phyloP scores from a whole-genome alignment of 495 filamentous ascomycete genomes.

The Amphirosellinia nigrospora region DNA sequence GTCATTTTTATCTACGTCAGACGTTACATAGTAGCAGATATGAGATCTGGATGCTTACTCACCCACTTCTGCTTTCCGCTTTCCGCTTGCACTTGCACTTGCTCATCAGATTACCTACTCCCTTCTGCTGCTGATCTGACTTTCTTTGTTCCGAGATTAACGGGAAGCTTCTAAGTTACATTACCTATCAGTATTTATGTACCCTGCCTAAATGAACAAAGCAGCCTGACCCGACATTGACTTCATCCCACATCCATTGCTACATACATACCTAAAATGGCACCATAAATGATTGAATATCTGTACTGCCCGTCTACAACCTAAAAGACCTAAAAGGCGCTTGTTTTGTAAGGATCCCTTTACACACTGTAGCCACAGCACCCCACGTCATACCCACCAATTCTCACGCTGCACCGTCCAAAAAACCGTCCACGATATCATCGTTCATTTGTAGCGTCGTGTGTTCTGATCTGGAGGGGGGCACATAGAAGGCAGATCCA shows the following conservation, averaged over 20 bases:
- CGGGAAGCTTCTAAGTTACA: neutral
- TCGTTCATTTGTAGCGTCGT: neutral
- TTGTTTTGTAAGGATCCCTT: neutral
- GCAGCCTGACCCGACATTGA: constrained; percentile 4
- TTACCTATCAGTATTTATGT: no score
- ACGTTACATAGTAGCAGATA: neutral
- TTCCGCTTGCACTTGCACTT: no score
- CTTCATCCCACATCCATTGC: neutral
- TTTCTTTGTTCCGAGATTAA: constrained; percentile 8
- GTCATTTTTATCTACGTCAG: constrained; percentile 18
- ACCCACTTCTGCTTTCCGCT: no score
- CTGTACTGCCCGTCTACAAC: neutral
- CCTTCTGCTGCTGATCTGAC: neutral
- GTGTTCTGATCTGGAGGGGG: neutral
- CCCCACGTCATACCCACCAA: constrained; percentile 10
- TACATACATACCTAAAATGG: constrained; percentile 13
- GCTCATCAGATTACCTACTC: neutral
- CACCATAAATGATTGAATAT: neutral
- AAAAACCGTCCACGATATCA: neutral
- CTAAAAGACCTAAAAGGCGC: neutral
- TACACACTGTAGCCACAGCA: neutral
- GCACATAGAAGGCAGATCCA: neutral
- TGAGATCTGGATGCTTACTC: neutral
- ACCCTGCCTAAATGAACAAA: constrained; percentile 3
- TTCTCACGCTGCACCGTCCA: neutral